phyloP scores from a whole-genome alignment of 2,329 filamentous ascomycete species.

The Macroventuria anomochaeta region DNA sequence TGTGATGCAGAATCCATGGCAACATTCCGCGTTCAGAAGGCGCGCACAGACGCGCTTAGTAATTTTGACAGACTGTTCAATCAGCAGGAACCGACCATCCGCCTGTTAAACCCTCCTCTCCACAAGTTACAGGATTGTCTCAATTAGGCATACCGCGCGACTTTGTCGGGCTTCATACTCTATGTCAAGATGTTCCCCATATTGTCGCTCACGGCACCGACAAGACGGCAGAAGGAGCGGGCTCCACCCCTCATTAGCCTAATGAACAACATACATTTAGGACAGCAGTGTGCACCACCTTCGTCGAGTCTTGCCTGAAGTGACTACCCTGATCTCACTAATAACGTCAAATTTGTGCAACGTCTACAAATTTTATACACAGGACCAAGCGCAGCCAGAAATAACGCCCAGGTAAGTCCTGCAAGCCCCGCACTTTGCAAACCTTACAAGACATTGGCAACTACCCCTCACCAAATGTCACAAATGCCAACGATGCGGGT shows the following conservation, averaged over 20 bases:
- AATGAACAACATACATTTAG: slow-evolving; percentile 29
- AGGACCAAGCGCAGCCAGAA: neutral
- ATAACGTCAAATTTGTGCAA: neutral
- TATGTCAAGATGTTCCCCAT: slow-evolving; percentile 20
- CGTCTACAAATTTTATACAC: neutral
- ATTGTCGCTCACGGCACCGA: slow-evolving; percentile 13
- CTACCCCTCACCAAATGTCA: slow-evolving; percentile 5
- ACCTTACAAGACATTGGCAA: slow-evolving; percentile 6
- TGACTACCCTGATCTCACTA: neutral
- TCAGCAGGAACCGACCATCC: neutral
- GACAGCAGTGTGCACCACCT: slow-evolving; percentile 5
- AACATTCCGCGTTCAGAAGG: neutral
- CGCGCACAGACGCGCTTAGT: slow-evolving; percentile 4
- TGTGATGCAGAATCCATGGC: neutral
- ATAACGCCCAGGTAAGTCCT: slow-evolving; percentile 26
- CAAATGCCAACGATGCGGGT: neutral
- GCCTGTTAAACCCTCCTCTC: neutral
- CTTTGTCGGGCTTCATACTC: slow-evolving; percentile 27
- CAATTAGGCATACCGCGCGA: slow-evolving; percentile 27
- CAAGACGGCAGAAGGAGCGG: slow-evolving; percentile 35
- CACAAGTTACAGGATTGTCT: slow-evolving; percentile 6
- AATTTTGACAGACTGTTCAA: neutral
- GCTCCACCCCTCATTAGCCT: slow-evolving; percentile 43
- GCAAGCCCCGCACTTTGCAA: slow-evolving; percentile 19
- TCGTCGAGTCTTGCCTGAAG: neutral